Evolutionary conservation across 331 rosid genomes (phyloP), one percentile per base, ranked within the genome.

Genomic region (Telfairia occidentalis): DNA sequence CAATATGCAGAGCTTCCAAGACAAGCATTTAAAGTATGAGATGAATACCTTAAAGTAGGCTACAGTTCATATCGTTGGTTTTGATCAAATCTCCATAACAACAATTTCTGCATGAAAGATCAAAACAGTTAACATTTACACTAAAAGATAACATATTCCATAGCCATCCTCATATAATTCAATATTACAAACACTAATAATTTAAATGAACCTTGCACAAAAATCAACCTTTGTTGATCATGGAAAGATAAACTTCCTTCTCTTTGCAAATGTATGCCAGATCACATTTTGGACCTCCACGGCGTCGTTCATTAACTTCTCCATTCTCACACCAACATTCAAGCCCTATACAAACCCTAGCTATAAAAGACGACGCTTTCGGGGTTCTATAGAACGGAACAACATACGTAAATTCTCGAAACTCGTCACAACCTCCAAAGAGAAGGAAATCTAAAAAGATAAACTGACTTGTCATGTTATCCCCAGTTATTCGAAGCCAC

Each of bases 331-430:
- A 82, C 71, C 63, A 46, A 78, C 86, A 83, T 79, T 94, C 95
- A 81, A 87, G 40, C 72, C 88, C 88, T 45, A 93, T 71, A 54
- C 91, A 78, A 69, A 88, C 64, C 76, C 77, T 83, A 58, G 87
- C 15, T 4, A 50, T 80, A 38, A 86, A 79, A 76, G 78, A 89
- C 70, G 19, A 52, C 60, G 85, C 88, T 54, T 83, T 85, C 2
- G 91, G 86, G 71, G 96, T 91, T 80, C 83, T 81, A 75, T 88
- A 87, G 60, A 89, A 89, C 1, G 91, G 96, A 4, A 75, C 90
- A 19, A 66, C 76, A 76, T 85, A 84, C 12, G 82, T 59, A 70
- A 81, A 79, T 0, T 49, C 81, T 76, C 85, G 82, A n/a, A 59
- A 69, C 49, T 81, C 82, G 10, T 81, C 84, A 59, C 81, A 37